Conservation (phyloP, 1,284 basidiomycete genomes). For the Ceratobasidium sp. region DNA sequence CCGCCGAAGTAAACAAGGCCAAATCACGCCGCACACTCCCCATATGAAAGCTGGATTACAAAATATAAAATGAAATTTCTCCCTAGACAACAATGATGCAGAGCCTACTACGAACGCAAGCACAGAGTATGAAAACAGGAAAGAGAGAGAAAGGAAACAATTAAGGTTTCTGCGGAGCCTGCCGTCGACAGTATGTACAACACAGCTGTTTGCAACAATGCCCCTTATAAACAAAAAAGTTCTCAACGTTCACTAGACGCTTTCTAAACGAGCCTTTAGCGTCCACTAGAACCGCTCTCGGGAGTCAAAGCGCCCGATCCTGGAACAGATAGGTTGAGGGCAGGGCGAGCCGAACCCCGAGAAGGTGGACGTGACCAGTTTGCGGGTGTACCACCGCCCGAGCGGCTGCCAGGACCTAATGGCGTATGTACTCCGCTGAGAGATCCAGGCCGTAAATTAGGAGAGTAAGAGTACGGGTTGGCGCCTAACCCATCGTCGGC, state of each 20-base stretch:
- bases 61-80: constrained; percentile 10
- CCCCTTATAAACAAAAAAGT: constrained; percentile 23
- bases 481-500: constrained; percentile 15
- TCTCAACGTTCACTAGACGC: constrained; percentile 17
- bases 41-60: not conserved
- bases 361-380: constrained; percentile 37
- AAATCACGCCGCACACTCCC: not conserved
- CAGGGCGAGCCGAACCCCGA: constrained; percentile 16
- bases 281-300: constrained; percentile 32
- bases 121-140: constrained; percentile 9
- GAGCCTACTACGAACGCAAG: not conserved
- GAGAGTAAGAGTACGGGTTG: constrained; percentile 36
- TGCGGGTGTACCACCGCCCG: constrained; percentile 18
- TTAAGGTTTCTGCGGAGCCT: constrained; percentile 39
- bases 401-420: constrained; percentile 8
- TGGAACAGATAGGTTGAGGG: constrained; percentile 30
- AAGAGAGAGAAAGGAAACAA: constrained; percentile 2
- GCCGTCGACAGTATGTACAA: constrained; percentile 39
- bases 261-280: constrained; percentile 11
- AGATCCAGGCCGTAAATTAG: constrained; percentile 23
- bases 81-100: constrained; percentile 12
- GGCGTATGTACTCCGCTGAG: constrained; percentile 24
- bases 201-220: constrained; percentile 37
- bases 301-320: constrained; percentile 18
- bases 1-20: not conserved